Evolutionary conservation across 202 grass and related monocot species (phyloP).

Genomic region (Schoenoplectus tabernaemontani): DNA sequence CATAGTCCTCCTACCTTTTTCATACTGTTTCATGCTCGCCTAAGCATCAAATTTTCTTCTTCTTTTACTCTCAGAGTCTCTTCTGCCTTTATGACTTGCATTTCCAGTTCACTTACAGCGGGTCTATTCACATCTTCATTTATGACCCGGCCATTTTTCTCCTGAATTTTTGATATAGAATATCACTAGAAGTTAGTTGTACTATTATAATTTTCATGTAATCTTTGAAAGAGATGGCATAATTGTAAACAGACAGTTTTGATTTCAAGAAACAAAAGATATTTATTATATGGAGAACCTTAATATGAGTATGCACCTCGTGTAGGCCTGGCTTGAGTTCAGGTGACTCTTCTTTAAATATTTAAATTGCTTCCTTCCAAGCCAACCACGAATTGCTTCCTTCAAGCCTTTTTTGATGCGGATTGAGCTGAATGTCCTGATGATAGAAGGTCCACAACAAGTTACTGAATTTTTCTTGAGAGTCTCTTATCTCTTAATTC

Average conservation of each 20-base stretch:
- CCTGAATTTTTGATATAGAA: conserved; percentile 14
- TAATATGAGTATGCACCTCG: conserved; percentile 23
- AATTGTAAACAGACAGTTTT: neutral
- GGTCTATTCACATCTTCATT: conserved; percentile 40
- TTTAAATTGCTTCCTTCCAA: conserved; percentile 63
- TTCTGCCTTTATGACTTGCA: conserved; percentile 50
- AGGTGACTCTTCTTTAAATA: conserved; percentile 33
- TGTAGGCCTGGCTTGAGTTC: conserved; percentile 16
- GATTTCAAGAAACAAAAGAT: neutral
- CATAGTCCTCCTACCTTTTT: conserved; percentile 83
- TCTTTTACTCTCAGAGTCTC: conserved; percentile 58
- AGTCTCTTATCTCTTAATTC: too few species aligned
- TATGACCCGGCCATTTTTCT: conserved; percentile 39
- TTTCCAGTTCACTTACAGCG: conserved; percentile 42
- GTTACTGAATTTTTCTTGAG: too few species aligned
- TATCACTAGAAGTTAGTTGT: neutral
- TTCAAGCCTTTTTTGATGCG: neutral
- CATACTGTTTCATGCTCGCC: conserved; percentile 76
- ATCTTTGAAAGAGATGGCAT: neutral
- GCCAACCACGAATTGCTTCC: conserved; percentile 61
- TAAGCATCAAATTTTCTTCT: conserved; percentile 79
- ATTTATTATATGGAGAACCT: conserved; percentile 25
- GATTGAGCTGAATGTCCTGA: neutral
- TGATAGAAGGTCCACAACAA: neutral
- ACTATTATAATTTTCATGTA: neutral